A percentile compares a stretch with the other conserved stretches of the same genome.
phyloP scores from a whole-genome alignment of 768 basidiomycete genomes.

The Psilocybe azurescens region DNA sequence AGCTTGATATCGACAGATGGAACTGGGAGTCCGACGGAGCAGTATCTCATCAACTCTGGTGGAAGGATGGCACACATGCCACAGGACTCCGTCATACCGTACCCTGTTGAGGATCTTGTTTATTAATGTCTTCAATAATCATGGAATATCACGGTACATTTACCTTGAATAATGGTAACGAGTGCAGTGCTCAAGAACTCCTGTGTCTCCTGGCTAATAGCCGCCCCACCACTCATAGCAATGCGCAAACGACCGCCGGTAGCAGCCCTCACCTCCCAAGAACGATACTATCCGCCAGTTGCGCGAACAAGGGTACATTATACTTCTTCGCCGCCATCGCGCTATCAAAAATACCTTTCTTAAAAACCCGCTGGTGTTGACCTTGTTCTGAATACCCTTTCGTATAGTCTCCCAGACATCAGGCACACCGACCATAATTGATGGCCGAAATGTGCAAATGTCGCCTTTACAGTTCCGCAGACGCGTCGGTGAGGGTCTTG shows the following conservation, averaged over 20 bases:
- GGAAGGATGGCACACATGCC: constrained; percentile 91
- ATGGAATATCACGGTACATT: constrained; percentile 19
- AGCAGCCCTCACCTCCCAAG: constrained; percentile 78
- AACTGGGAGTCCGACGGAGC: constrained; percentile 83
- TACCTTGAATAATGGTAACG: constrained; percentile 87
- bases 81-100: constrained; percentile 96
- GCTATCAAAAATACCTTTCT: constrained; percentile 79
- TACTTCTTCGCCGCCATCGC: constrained; percentile 80
- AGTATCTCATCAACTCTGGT: constrained; percentile 78
- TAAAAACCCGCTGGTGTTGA: constrained; percentile 73
- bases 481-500: constrained; percentile 95
- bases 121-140: background rate
- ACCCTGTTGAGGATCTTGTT: constrained; percentile 52
- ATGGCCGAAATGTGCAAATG: constrained; percentile 76
- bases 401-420: constrained; percentile 97
- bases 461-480: constrained; percentile 85
- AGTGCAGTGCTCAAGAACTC: constrained; percentile 86
- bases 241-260: constrained; percentile 89
- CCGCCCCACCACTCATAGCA: constrained; percentile 85
- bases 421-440: constrained; percentile 93
- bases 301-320: constrained; percentile 65
- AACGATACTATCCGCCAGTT: constrained; percentile 77
- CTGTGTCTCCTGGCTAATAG: constrained; percentile 86
- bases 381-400: constrained; percentile 89
- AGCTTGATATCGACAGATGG: constrained; percentile 92